Evolutionary conservation across 495 filamentous ascomycete species (phyloP), one percentile per base, ranked within the genome.

Genomic region (Schizothecium vesticola): DNA sequence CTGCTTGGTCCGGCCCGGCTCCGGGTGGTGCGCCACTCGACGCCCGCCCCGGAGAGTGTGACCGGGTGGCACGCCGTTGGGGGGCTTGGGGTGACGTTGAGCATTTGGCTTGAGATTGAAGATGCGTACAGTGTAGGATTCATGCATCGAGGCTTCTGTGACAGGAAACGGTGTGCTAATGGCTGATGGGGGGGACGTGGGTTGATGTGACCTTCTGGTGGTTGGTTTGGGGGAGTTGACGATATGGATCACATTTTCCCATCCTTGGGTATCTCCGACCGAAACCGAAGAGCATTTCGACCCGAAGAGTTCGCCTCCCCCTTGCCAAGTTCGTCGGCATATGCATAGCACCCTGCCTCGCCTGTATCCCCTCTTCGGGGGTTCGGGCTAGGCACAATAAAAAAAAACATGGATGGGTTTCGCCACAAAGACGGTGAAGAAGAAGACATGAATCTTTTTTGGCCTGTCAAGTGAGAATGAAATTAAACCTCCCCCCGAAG

Each of bases 381-480:
- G 19, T 6, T n/a, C 43, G 43, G 43, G 43, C 59, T 23, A 25
- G 13, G 13, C n/a, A 64, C 61, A n/a, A n/a, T n/a, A n/a, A n/a
- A n/a, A n/a, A n/a, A n/a, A n/a, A n/a, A n/a, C 6, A 64, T 26
- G 22, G 19, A 11, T 51, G 33, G n/a, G 33, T 43, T 64, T 64
- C 36, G 61, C 61, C 61, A 64, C 61, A 64, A 64, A 64, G 61
- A 64, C 61, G 61, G 61, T 64, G 61, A 64, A n/a, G 43, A 51
- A 51, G 43, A n/a, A n/a, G 19, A 43, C 16, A 9, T n/a, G 1
- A 51, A 2, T 19, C 6, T 51, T 51, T 51, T n/a, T n/a, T 8
- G 19, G n/a, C 43, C 19, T 51, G 43, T 51, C 16, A 51, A 9
- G 43, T 19, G 19, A n/a, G 16, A 51, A 51, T n/a, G 43, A 51